These are phyloP conservation scores for Aureobasidium sp. DNA, from an alignment of 2,329 filamentous ascomycete species.

Conservation along the genomic window DNA sequence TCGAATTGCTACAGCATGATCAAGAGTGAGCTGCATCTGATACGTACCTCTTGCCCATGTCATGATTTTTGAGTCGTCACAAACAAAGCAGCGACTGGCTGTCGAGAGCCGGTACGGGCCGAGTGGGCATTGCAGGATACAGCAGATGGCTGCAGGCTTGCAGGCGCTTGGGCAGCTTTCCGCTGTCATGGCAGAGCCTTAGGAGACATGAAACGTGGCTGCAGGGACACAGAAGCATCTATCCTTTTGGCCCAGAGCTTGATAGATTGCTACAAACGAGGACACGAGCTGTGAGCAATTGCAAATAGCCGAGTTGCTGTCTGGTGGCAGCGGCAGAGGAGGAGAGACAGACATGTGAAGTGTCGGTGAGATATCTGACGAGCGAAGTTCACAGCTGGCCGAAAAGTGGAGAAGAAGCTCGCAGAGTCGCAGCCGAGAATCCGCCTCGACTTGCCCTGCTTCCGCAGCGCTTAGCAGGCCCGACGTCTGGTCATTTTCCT, in stretches of 20 bases:
- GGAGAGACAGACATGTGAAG: not conserved
- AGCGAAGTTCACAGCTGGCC: not conserved
- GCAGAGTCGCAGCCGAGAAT: not conserved
- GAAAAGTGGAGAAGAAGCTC: not conserved
- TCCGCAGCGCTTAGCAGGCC: not conserved
- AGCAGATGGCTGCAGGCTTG: conserved; percentile 8
- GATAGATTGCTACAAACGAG: not conserved
- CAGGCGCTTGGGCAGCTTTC: conserved; percentile 10
- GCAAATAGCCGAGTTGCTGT: not conserved
- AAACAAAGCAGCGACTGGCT: conserved; percentile 10
- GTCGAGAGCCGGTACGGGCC: conserved; percentile 5
- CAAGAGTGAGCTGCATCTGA: conserved; percentile 3
- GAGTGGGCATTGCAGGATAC: conserved; percentile 10
- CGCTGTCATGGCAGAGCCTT: conserved; percentile 9
- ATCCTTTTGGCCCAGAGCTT: conserved; percentile 1
- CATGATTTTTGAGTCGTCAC: conserved; percentile 11
- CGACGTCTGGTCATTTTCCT: not conserved
- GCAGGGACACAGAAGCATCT: conserved; percentile 9
- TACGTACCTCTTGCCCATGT: conserved; percentile 6
- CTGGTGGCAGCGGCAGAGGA: not conserved
- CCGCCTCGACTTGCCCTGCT: conserved; percentile 8
- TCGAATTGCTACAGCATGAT: not conserved
- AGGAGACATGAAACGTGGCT: conserved; percentile 11
- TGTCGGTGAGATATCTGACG: not conserved
- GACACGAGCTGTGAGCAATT: not conserved